Evolutionary conservation across 306 rosid species (phyloP).

Genomic region (Prosopis cineraria): DNA sequence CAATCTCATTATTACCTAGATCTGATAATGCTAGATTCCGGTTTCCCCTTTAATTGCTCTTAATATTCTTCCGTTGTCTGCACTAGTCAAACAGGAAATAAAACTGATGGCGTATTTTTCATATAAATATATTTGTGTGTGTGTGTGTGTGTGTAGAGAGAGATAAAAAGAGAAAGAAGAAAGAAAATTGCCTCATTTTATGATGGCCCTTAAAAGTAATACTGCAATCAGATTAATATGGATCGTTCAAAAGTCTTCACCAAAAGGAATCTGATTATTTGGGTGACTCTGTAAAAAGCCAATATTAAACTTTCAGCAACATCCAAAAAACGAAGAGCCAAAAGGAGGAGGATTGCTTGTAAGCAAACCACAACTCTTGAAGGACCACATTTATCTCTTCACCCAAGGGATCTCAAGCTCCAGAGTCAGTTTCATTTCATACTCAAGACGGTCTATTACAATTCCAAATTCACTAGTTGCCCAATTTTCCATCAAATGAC

Average conservation of each 20-base stretch:
- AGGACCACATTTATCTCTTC: background rate
- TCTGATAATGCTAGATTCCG: background rate
- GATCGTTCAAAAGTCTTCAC: background rate
- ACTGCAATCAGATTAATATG: background rate
- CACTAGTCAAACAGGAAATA: background rate
- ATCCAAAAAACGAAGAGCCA: background rate
- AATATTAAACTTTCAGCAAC: background rate
- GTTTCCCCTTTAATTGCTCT: background rate
- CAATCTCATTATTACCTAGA: background rate
- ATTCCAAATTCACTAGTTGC: background rate
- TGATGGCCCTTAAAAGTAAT: background rate
- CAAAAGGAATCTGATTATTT: background rate
- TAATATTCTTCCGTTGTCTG: background rate
- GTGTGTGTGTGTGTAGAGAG: no score
- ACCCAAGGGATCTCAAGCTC: background rate
- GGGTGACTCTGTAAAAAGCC: background rate
- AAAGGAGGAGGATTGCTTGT: background rate
- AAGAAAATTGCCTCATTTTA: background rate
- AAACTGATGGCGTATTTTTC: background rate
- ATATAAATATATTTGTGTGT: no score
- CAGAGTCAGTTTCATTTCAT: constrained; percentile 7
- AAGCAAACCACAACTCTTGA: background rate
- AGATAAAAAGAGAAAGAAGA: background rate
- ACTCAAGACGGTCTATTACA: background rate
- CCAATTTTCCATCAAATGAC: background rate